Conservation (phyloP, 352 stramenopile species). For the Globisporangium parvum region DNA sequence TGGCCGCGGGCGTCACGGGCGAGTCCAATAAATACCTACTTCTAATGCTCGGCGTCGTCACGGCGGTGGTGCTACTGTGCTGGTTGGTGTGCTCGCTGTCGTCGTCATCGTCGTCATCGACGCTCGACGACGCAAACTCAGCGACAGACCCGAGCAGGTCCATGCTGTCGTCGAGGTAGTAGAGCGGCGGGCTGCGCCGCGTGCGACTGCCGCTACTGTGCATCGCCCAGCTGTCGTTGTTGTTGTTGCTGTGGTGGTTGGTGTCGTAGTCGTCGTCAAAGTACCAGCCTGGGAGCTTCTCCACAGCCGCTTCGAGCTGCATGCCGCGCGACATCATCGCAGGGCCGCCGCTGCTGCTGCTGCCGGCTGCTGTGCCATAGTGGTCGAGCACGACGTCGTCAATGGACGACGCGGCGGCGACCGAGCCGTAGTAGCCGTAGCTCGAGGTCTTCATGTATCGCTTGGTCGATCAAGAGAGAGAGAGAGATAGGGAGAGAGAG, state of each 20-base stretch:
- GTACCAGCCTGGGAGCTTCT: slow-evolving; percentile 61
- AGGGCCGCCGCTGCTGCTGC: slow-evolving; percentile 9
- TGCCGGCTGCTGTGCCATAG: neutral
- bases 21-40: slow-evolving; percentile 20
- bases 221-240: slow-evolving; percentile 10
- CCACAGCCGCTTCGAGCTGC: slow-evolving; percentile 62
- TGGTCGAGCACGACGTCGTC: slow-evolving; percentile 5
- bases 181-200: slow-evolving; percentile 8
- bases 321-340: slow-evolving; percentile 35
- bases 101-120: slow-evolving; percentile 2
- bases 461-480: neutral
- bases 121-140: slow-evolving; percentile 1
- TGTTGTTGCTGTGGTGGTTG: slow-evolving; percentile 6
- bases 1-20: neutral
- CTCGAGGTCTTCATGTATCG: slow-evolving; percentile 14
- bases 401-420: slow-evolving; percentile 11
- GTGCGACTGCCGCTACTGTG: slow-evolving; percentile 11
- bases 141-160: slow-evolving; percentile 15
- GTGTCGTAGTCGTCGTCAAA: slow-evolving; percentile 33
- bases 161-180: slow-evolving; percentile 14
- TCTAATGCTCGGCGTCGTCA: slow-evolving; percentile 12
- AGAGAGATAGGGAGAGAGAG: neutral
- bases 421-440: slow-evolving; percentile 14
- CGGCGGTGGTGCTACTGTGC: slow-evolving; percentile 1
- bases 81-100: slow-evolving; percentile 8